Evolutionary conservation across 1,284 basidiomycete genomes (phyloP), one percentile per base, ranked within the genome.

Genomic region (Trichosporon sp.): DNA sequence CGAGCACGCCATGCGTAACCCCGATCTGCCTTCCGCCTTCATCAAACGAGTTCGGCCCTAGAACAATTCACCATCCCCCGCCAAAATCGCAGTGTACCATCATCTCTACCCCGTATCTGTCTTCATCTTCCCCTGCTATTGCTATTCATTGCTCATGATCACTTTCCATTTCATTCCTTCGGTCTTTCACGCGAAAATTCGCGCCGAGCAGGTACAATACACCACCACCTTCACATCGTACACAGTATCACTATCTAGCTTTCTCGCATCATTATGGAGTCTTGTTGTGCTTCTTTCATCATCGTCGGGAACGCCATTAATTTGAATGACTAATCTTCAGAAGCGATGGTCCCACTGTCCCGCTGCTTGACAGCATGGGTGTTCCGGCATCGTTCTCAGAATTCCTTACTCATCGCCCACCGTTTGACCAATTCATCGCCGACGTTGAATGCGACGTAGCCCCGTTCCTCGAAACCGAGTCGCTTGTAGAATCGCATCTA

Each of bases 401-500:
- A 54, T 54, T 54, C 51, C 51, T 19, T 54, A 10, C 51, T 54
- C 51, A 54, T 54, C n/a, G 51, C 51, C 51, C 51, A 54, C 19
- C 51, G n/a, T 26, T 21, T 54, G 51, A 54, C 51, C 51, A 54
- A 54, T 54, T 54, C 51, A 26, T 10, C 19, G 10, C 19, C 51
- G 11, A 54, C 51, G 8, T 21, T 54, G 21, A 54, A 54, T 54
- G 21, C 51, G 19, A 54, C 51, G 10, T 10, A 54, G 6, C 51
- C 51, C 4, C 51, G 5, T 10, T 54, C 51, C 51, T n/a, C 21
- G 51, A 54, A 54, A 21, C 51, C 51, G 19, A 54, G 51, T 21
- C 51, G 51, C 51, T 54, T 54, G 51, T 54, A 54, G 51, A 54
- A 54, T 8, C 51, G n/a, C 51, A 54, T 54, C 51, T 54, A 6